Conservation (phyloP, 305 asterid genomes). For the Andrographis paniculata region DNA sequence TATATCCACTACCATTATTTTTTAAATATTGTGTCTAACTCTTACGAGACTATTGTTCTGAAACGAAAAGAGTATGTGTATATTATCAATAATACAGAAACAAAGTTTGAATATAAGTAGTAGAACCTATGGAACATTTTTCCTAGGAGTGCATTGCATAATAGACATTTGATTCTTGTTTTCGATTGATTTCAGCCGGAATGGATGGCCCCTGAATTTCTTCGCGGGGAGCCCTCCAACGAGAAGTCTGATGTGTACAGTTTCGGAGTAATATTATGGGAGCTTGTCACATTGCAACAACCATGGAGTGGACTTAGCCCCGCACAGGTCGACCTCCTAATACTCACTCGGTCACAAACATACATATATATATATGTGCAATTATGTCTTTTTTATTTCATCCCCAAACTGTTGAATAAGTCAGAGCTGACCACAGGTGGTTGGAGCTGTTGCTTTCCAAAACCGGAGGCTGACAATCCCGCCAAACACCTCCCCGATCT, state of each 20-base stretch:
- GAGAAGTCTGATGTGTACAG: constrained; percentile 90
- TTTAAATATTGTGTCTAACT: no score
- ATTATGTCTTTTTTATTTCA: no score
- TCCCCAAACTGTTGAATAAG: no score
- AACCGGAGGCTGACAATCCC: constrained; percentile 79
- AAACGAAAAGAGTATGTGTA: no score
- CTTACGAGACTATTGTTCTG: no score
- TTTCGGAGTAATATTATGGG: constrained; percentile 87
- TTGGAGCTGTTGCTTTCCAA: constrained; percentile 97
- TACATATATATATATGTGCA: no score
- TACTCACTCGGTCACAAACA: not conserved
- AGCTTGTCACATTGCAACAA: constrained; percentile 81
- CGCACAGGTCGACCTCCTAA: constrained; percentile 50
- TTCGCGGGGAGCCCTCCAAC: constrained; percentile 86
- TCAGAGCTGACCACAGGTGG: no score
- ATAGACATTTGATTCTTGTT: constrained; percentile 24
- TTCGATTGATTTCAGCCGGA: constrained; percentile 68
- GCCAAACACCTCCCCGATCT: constrained; percentile 47
- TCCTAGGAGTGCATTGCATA: constrained; percentile 15
- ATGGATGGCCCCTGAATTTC: constrained; percentile 98
- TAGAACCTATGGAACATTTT: no score
- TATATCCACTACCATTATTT: no score
- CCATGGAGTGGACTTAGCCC: constrained; percentile 93
- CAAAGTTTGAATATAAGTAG: no score
- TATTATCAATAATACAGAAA: no score